A percentile compares a stretch with the other conserved stretches of the same genome.
Evolutionary conservation across 2,329 filamentous ascomycete genomes (phyloP).

Genomic region (Aspergillus ibericus): DNA sequence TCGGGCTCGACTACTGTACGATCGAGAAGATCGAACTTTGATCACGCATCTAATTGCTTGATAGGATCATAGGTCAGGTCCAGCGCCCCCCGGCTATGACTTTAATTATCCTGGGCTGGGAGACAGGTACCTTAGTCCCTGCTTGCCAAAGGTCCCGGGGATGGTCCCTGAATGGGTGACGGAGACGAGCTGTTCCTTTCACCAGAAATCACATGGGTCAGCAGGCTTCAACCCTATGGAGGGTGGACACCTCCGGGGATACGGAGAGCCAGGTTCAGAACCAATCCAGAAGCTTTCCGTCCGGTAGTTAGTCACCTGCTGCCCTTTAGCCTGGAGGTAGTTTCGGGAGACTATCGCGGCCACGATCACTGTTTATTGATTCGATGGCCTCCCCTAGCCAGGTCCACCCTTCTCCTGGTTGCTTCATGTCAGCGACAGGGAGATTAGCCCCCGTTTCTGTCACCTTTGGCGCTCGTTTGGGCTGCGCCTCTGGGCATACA

Average conservation of each 20-base stretch:
- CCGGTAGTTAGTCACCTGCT: constrained; percentile 15
- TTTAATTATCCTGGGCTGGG: not conserved
- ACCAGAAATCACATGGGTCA: not conserved
- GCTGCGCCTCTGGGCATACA: not conserved
- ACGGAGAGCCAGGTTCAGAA: constrained; percentile 8
- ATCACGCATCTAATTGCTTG: not conserved
- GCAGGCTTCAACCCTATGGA: not conserved
- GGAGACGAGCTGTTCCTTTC: not conserved
- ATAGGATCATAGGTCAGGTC: not conserved
- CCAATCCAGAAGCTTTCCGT: constrained; percentile 17
- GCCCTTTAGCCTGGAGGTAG: constrained; percentile 12
- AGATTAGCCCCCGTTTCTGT: constrained; percentile 8
- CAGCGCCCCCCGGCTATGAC: not conserved
- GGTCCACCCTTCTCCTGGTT: constrained; percentile 17
- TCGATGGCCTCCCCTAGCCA: constrained; percentile 8
- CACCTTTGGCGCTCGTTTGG: constrained; percentile 7
- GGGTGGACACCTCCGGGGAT: not conserved
- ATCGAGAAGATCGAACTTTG: constrained; percentile 3
- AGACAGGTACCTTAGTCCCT: not conserved
- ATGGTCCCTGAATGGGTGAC: not conserved
- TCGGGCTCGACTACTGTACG: not conserved
- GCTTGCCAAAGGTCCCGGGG: no score
- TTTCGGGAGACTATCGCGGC: constrained; percentile 14
- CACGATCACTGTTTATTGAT: constrained; percentile 19
- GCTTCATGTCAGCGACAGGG: constrained; percentile 16